Evolutionary conservation across 164 flowering plant species (phyloP), one percentile per base, ranked within the genome.

Genomic region (Stephania japonica): DNA sequence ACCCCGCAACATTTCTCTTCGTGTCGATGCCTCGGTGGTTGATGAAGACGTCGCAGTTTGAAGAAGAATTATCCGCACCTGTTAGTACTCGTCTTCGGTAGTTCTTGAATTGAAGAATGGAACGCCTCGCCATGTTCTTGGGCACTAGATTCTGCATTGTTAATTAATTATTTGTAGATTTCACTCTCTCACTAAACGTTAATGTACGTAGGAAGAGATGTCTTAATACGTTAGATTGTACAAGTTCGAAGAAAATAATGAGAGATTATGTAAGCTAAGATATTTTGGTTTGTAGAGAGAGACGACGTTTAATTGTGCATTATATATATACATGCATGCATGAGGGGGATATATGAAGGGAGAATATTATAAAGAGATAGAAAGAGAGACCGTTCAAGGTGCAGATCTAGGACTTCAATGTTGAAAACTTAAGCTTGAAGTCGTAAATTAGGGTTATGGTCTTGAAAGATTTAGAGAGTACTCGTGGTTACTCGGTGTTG

Each of bases 21-120:
- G 96, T 90, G 68, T 89, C 92, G 8, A 77, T 76, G 0, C 90
- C 83, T 3, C 92, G 80, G 73, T 89, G 92, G 80, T 80, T 90
- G 10, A 90, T 87, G 83, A 90, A 90, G 6, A 90, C 85, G 41
- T 87, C 89, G 78, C 87, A 87, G 6, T 79, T 11, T 2, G 7
- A 26, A 24, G 8, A 21, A 62, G 16, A 32, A 32, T 4, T 2
- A 32, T 32, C 38, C 38, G 3, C 38, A 32, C 38, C 1, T 2
- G 38, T 32, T 32, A 32, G 38, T 32, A 32, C 3, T 32, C 38
- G 38, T 4, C 38, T 64, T 24, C 27, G 38, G 14, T 62, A 14
- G 65, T 24, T 64, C 32, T 24, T 6, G 32, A 0, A 64, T 56
- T 56, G 21, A n/a, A 56, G 62, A 56, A 56, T 56, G 7, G 62